A percentile compares a stretch with the other conserved stretches of the same genome.
Evolutionary conservation across 1,139 yeast genomes (phyloP).

Genomic region (Debaryomyces robertsiae): DNA sequence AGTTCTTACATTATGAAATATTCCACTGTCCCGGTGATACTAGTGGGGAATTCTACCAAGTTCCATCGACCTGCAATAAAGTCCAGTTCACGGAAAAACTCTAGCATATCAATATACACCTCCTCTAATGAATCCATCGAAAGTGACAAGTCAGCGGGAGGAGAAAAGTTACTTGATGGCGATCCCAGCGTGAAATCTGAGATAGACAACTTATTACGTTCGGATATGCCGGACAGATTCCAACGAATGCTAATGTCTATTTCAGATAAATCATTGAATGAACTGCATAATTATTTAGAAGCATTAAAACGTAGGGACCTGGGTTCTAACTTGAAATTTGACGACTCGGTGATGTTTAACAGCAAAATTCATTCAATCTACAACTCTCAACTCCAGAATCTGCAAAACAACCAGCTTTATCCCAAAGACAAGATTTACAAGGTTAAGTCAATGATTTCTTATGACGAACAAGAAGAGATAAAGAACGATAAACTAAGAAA

Average conservation of each 20-base stretch:
- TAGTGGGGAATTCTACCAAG: slow-evolving; percentile 35
- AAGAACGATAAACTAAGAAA: slow-evolving; percentile 26
- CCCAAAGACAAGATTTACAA: slow-evolving; percentile 33
- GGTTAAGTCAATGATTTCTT: slow-evolving; percentile 42
- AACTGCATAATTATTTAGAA: slow-evolving; percentile 27
- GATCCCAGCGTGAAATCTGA: slow-evolving; percentile 1
- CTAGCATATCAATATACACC: slow-evolving; percentile 3
- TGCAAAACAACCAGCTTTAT: slow-evolving; percentile 9
- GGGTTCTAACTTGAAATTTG: slow-evolving; percentile 7
- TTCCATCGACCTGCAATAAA: slow-evolving; percentile 3
- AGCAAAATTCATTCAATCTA: slow-evolving; percentile 38
- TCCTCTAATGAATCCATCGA: slow-evolving; percentile 8
- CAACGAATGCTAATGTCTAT: slow-evolving; percentile 26
- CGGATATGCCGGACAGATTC: slow-evolving; percentile 19
- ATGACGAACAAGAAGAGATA: slow-evolving; percentile 32
- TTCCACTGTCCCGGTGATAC: slow-evolving; percentile 43
- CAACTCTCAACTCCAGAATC: slow-evolving; percentile 23
- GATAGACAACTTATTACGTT: slow-evolving; percentile 5
- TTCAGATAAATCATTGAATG: slow-evolving; percentile 34
- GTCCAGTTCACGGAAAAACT: slow-evolving; percentile 1
- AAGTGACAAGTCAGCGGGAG: slow-evolving; percentile 4
- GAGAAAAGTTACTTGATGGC: slow-evolving; percentile 1
- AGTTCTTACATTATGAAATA: slow-evolving; percentile 45
- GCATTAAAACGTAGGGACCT: slow-evolving; percentile 24
- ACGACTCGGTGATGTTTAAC: slow-evolving; percentile 25